Evolutionary conservation across 2,329 filamentous ascomycete genomes (phyloP).

Genomic region (Calonectria montana): DNA sequence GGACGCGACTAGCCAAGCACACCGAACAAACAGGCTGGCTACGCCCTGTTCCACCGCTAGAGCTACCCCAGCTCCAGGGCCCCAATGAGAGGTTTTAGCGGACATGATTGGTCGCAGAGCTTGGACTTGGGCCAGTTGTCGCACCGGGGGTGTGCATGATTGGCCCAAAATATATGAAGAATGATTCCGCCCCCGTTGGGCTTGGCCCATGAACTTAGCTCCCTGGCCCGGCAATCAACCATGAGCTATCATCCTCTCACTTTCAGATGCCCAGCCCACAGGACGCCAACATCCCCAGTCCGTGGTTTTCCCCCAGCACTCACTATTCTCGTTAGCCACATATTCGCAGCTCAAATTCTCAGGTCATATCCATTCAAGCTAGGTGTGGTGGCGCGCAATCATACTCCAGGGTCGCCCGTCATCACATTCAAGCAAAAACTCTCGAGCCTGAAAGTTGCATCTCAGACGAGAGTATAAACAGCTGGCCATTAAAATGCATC

Average conservation of each 20-base stretch:
- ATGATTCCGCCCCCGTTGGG: background rate
- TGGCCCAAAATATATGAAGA: slow-evolving; percentile 5
- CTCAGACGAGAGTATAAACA: background rate
- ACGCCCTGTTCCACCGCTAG: slow-evolving; percentile 14
- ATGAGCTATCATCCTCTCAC: slow-evolving; percentile 7
- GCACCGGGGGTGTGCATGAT: background rate
- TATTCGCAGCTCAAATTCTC: background rate
- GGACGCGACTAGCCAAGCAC: slow-evolving; percentile 46
- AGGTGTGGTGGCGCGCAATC: background rate
- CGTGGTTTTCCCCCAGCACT: background rate
- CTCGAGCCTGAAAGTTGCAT: background rate
- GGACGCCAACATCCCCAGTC: background rate
- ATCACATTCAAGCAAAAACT: background rate
- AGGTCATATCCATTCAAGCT: background rate
- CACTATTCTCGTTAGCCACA: background rate
- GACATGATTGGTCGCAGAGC: slow-evolving; percentile 17
- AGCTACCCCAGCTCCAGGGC: slow-evolving; percentile 20
- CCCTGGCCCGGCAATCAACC: background rate
- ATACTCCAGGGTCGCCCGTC: background rate
- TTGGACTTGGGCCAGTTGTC: background rate
- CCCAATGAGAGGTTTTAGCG: background rate
- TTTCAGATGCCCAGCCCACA: background rate
- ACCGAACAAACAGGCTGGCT: slow-evolving; percentile 32
- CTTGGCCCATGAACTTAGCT: background rate
- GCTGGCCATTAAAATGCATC: background rate